These are phyloP conservation scores for Leccinum subrobustum DNA, from an alignment of 1,284 basidiomycete genomes.

Conservation along the genomic window DNA sequence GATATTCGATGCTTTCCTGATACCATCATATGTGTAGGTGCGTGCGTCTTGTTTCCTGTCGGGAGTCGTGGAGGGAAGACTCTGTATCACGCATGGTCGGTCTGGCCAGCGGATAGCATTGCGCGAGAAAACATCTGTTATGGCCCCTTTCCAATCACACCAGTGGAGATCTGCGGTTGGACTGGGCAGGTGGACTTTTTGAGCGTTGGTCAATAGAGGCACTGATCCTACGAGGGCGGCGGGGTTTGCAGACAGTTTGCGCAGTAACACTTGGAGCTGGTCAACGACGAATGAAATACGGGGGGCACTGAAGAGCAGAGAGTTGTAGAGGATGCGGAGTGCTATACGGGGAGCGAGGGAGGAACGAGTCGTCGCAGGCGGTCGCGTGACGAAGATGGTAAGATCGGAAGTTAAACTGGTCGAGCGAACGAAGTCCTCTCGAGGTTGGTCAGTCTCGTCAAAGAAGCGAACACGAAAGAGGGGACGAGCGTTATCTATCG, in stretches of 20 bases:
- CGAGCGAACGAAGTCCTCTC: conserved; percentile 74
- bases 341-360: conserved; percentile 79
- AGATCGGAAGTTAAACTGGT: conserved; percentile 89
- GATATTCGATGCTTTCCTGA: conserved; percentile 86
- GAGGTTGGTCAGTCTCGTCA: conserved; percentile 80
- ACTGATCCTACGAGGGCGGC: conserved; percentile 70
- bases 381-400: conserved; percentile 76
- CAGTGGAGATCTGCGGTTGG: conserved; percentile 91
- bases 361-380: conserved; percentile 65
- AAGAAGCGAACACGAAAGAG: conserved; percentile 97
- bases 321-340: conserved; percentile 91
- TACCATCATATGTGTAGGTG: conserved; percentile 78
- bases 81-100: conserved; percentile 82
- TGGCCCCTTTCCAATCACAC: conserved; percentile 96
- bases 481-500: conserved; percentile 53
- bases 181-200: conserved; percentile 76
- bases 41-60: conserved; percentile 52
- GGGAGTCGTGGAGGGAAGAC: conserved; percentile 47
- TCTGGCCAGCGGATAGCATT: conserved; percentile 81
- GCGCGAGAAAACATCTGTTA: conserved; percentile 88
- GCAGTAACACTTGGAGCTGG: conserved; percentile 82
- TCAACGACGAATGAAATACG: conserved; percentile 83
- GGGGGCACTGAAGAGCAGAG: conserved; percentile 83
- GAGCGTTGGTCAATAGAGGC: conserved; percentile 75
- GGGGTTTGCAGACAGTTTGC: conserved; percentile 68